phyloP scores from a whole-genome alignment of 352 stramenopile species.

The Phytophthora syringae region DNA sequence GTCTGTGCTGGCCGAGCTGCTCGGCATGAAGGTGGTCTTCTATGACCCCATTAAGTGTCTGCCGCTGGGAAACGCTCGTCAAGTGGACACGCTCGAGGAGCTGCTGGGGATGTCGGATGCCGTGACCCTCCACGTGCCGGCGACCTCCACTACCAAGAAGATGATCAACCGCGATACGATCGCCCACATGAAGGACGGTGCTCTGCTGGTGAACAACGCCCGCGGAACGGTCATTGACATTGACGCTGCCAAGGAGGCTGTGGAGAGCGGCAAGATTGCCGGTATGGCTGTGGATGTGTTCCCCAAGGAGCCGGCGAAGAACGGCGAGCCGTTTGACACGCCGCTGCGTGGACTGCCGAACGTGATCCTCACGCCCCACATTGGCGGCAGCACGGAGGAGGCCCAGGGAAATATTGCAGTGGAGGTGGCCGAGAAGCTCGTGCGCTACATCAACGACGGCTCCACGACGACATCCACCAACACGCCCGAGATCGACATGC shows the following conservation, averaged over 20 bases:
- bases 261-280: slow-evolving; percentile 85
- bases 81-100: slow-evolving; percentile 87
- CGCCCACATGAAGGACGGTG: slow-evolving; percentile 92
- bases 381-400: slow-evolving; percentile 96
- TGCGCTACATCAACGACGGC: slow-evolving; percentile 85
- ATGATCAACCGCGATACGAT: slow-evolving; percentile 93
- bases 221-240: slow-evolving; percentile 95
- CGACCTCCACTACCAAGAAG: slow-evolving; percentile 92
- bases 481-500: slow-evolving; percentile 84
- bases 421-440: slow-evolving; percentile 80
- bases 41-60: slow-evolving; percentile 92
- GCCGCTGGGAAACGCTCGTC: slow-evolving; percentile 75
- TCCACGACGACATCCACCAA: slow-evolving; percentile 83
- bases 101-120: slow-evolving; percentile 90
- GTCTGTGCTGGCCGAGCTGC: slow-evolving; percentile 78
- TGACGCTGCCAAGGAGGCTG: slow-evolving; percentile 90
- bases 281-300: slow-evolving; percentile 92
- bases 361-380: slow-evolving; percentile 94
- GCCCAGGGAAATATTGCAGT: slow-evolving; percentile 93
- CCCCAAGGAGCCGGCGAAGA: slow-evolving; percentile 85
- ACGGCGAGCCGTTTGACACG: slow-evolving; percentile 86
- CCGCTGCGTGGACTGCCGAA: slow-evolving; percentile 92
- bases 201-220: slow-evolving; percentile 95
- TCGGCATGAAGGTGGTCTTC: slow-evolving; percentile 96
- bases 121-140: slow-evolving; percentile 96